Base-by-base conservation (phyloP, 2,329 filamentous ascomycete species). In the Fusarium clavum region DNA sequence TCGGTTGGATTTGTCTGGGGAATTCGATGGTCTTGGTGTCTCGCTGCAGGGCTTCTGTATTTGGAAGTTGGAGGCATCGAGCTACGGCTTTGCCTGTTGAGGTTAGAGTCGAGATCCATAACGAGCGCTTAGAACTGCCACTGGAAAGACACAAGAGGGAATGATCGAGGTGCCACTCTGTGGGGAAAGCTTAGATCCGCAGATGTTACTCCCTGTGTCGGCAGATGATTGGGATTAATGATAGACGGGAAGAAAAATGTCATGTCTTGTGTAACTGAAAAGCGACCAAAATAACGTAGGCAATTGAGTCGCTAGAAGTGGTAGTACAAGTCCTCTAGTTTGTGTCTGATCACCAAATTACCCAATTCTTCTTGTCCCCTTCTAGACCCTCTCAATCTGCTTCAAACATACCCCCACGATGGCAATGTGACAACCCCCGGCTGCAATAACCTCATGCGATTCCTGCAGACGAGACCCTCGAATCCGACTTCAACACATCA, bases 51-150 rank as follows among this genome's bases (percentile, higher is more conserved):
- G 11, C 22, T 49, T 48, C 63, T 67, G 32, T 41, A 67, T 62
- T 18, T 24, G 64, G 64, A 47, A 67, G 45, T 54, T 63, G 40
- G 64, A 67, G 69, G 72, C 69, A 70, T 60, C 41, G 40, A 30
- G 46, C 29, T 25, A 18, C 40, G 40, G 25, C 40, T 30, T 66
- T 57, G n/a, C 43, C 32, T 57, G 3, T 40, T 55, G 32, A 44
- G 65, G 59, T 52, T 41, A 53, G 61, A 25, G 30, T 32, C 2
- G 27, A 29, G n/a, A 34, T 18, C 3, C 24, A 25, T 5, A 25
- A 57, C 34, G 8, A 38, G 69, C 69, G 69, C 69, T 64, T 72
- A 54, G 45, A 52, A 24, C 32, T 72, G 58, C 69, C 58, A 43
- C 59, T 20, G 40, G 16, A 5, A 27, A n/a, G 34, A 45, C 27